A percentile compares a stretch with the other conserved stretches of the same genome.
Evolutionary conservation across 495 filamentous ascomycete genomes (phyloP).

Genomic region (Gamarada debralockiae): DNA sequence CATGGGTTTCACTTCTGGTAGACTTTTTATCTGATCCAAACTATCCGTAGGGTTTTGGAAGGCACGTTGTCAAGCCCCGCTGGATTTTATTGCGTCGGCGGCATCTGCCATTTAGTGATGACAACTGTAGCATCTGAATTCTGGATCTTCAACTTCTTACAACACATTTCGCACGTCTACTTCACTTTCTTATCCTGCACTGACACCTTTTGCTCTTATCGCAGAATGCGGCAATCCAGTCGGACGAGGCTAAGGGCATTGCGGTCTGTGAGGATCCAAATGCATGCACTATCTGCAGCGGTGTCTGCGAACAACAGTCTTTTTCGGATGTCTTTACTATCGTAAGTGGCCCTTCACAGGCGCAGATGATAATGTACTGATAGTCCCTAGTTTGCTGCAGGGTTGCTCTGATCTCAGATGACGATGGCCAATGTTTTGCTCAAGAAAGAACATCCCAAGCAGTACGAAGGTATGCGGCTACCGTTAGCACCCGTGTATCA

Average conservation of each 20-base stretch:
- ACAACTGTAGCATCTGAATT: no score
- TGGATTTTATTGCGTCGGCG: no score
- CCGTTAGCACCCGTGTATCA: conserved; percentile 44
- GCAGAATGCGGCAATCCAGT: not conserved
- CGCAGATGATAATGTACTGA: not conserved
- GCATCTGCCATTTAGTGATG: no score
- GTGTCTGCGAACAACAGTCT: conserved; percentile 35
- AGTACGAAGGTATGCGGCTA: conserved; percentile 38
- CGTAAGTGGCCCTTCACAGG: conserved; percentile 21
- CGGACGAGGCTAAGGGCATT: not conserved
- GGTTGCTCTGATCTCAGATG: conserved; percentile 51
- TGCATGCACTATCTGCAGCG: conserved; percentile 5
- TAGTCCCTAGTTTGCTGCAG: conserved; percentile 34
- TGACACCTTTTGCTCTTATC: no score
- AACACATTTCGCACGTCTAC: no score
- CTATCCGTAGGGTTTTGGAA: no score
- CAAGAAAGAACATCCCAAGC: conserved; percentile 40
- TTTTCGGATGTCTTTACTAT: conserved; percentile 46
- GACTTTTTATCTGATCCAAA: no score
- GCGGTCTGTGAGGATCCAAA: conserved; percentile 1
- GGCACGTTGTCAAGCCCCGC: no score
- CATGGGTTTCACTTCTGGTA: no score
- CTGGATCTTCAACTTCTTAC: no score
- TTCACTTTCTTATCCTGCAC: no score
- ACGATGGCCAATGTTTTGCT: conserved; percentile 51